These are phyloP conservation scores for Diversispora eburnea DNA, from an alignment of 192 early-diverging fungal species.

Conservation along the genomic window DNA sequence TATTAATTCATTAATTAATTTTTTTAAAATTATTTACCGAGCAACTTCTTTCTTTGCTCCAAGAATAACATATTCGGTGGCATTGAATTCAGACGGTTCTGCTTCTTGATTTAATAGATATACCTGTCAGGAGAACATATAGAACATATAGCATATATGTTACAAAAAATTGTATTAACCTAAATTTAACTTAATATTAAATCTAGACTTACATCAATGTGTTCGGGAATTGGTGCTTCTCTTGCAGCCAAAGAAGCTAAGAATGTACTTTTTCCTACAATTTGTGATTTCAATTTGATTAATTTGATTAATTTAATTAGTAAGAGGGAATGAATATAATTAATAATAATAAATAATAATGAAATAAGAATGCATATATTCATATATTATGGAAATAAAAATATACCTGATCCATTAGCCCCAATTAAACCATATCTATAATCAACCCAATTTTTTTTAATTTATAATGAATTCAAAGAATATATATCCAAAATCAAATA, in stretches of 20 bases:
- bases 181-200: background rate
- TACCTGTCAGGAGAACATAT: slow-evolving; percentile 45
- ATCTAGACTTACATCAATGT: slow-evolving; percentile 75
- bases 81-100: slow-evolving; percentile 87
- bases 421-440: slow-evolving; percentile 85
- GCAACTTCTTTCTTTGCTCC: slow-evolving; percentile 86
- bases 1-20: background rate
- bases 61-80: slow-evolving; percentile 87
- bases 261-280: slow-evolving; percentile 90
- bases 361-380: too few species aligned
- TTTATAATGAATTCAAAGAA: background rate
- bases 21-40: slow-evolving; percentile 38
- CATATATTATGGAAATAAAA: too few species aligned
- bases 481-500: background rate
- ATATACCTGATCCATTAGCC: slow-evolving; percentile 64
- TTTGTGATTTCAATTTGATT: too few species aligned
- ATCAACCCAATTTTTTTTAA: background rate
- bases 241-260: slow-evolving; percentile 86
- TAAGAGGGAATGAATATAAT: too few species aligned
- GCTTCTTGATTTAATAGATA: slow-evolving; percentile 96
- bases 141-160: background rate
- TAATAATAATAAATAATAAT: too few species aligned
- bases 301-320: too few species aligned
- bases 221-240: slow-evolving; percentile 92
- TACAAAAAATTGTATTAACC: background rate